A percentile compares a stretch with the other conserved stretches of the same genome.
These are phyloP conservation scores for Camellia granthamiana DNA, from an alignment of 148 eudicot species.

Conservation along the genomic window DNA sequence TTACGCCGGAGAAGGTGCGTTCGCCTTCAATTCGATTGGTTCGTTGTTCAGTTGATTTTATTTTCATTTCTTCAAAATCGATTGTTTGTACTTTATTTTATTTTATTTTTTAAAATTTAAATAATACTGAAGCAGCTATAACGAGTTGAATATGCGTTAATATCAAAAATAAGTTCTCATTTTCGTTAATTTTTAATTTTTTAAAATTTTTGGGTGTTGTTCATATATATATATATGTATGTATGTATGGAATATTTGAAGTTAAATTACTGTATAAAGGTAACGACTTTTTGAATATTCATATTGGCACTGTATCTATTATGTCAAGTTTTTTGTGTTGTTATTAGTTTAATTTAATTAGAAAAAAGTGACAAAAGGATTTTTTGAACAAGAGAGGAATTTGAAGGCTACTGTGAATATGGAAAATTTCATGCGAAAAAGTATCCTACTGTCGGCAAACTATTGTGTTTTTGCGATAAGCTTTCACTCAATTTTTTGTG, in stretches of 20 bases:
- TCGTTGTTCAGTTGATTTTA: neutral
- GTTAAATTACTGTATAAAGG: no score
- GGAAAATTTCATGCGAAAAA: neutral
- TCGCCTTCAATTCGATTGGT: neutral
- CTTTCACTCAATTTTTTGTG: neutral
- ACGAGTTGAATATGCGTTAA: neutral
- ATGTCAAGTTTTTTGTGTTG: neutral
- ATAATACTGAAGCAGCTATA: neutral
- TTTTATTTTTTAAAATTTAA: no score
- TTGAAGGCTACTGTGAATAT: neutral
- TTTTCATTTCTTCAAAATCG: neutral
- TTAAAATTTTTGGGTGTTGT: neutral
- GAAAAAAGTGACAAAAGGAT: no score
- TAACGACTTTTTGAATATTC: neutral
- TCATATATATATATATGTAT: no score
- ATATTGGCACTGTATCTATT: no score
- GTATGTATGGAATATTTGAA: no score
- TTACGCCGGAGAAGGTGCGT: constrained; percentile 37
- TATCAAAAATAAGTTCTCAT: neutral
- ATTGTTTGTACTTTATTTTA: neutral
- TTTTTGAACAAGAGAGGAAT: neutral
- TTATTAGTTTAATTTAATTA: neutral
- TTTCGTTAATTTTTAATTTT: no score
- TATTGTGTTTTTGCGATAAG: neutral
- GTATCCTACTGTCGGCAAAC: neutral